phyloP scores from a whole-genome alignment of 257 asterid species.

The Jacaranda copaia region DNA sequence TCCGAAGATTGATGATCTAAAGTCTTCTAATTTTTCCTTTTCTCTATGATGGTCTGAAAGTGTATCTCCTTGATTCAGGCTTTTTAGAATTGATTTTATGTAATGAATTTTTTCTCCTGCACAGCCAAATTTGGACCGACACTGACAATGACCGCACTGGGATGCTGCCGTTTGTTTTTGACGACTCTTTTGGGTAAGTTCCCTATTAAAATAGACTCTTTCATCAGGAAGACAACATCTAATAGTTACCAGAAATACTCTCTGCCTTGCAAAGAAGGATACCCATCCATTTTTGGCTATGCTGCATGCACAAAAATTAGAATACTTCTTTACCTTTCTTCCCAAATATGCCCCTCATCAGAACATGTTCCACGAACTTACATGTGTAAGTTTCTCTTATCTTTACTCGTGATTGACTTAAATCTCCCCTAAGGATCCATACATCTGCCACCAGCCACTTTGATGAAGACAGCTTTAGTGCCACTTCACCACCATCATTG shows the following conservation, averaged over 20 bases:
- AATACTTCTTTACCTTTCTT: not conserved
- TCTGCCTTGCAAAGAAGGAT: not conserved
- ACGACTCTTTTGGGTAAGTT: slow-evolving; percentile 78
- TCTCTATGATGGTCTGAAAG: not conserved
- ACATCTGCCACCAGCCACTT: not conserved
- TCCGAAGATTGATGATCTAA: not conserved
- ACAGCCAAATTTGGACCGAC: slow-evolving; percentile 87
- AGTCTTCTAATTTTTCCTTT: slow-evolving; percentile 11
- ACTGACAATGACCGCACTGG: slow-evolving; percentile 78
- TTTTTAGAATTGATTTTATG: not conserved
- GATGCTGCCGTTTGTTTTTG: slow-evolving; percentile 85
- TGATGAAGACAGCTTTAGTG: not conserved
- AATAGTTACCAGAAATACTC: not conserved
- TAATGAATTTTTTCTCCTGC: slow-evolving; percentile 26
- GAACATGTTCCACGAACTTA: not conserved
- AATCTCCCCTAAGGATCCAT: not conserved
- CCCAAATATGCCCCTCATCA: not conserved
- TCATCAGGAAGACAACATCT: not conserved
- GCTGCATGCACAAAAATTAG: not conserved
- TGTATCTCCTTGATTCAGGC: slow-evolving; percentile 19
- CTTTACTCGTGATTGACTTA: not conserved
- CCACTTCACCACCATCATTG: not conserved
- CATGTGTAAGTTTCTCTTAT: too few relatives aligned
- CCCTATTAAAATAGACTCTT: not conserved
- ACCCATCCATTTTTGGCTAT: too few relatives aligned